Percentiles rank a stretch among this genome's conserved stretches.
Conservation (phyloP, 306 rosid genomes). For the Medicago arabica region DNA sequence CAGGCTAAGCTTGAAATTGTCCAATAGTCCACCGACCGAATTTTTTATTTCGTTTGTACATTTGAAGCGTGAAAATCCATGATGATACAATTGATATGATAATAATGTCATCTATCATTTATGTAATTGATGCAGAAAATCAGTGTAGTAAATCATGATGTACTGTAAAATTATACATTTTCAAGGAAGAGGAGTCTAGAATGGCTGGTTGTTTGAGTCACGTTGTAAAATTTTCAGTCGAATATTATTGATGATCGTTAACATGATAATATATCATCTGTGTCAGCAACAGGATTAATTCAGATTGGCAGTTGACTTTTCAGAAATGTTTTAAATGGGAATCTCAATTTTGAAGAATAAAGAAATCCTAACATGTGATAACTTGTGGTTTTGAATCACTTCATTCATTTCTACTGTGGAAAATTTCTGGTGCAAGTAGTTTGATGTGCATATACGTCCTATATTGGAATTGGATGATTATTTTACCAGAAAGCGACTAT, state of each 20-base stretch:
- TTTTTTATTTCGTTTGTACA: conserved; percentile 25
- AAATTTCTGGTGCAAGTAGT: not conserved
- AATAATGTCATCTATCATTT: conserved; percentile 12
- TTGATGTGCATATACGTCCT: not conserved
- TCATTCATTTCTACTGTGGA: not conserved
- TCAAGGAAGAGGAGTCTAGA: not conserved
- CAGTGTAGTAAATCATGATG: not conserved
- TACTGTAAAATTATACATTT: not conserved
- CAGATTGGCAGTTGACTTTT: not conserved
- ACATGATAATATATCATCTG: not conserved
- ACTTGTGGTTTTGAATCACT: not conserved
- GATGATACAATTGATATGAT: conserved; percentile 14
- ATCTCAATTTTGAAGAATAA: conserved; percentile 14
- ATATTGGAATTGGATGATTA: not conserved
- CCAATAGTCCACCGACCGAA: conserved; percentile 4
- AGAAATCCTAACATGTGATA: not conserved
- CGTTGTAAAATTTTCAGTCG: not conserved
- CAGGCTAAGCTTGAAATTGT: conserved; percentile 2
- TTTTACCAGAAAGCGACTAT: not conserved
- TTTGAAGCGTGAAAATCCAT: conserved; percentile 27
- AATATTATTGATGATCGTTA: conserved; percentile 19
- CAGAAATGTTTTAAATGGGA: not conserved
- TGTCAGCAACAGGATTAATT: not conserved
- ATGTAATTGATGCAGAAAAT: conserved; percentile 7
- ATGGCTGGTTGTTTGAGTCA: not conserved